phyloP scores from a whole-genome alignment of 2,329 filamentous ascomycete genomes.

The Epichloe sibirici region DNA sequence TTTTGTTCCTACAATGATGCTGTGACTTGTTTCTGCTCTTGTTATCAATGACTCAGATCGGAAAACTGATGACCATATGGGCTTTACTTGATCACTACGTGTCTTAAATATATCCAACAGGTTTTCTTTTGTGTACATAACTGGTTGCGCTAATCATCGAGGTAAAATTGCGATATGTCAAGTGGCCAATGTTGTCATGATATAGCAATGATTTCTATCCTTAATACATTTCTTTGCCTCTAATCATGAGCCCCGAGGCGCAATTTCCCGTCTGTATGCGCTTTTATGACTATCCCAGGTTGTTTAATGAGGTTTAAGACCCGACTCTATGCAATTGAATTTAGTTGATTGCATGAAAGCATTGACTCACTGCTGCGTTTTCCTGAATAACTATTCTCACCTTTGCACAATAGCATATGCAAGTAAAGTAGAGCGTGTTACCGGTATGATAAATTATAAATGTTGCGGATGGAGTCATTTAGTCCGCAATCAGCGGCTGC shows the following conservation, averaged over 20 bases:
- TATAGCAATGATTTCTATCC: background rate
- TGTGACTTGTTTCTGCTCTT: background rate
- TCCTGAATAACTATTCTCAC: background rate
- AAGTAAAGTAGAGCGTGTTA: too few relatives aligned
- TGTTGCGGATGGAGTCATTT: background rate
- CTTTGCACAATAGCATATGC: too few relatives aligned
- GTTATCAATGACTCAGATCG: background rate
- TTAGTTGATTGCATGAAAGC: background rate
- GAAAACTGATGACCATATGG: too few relatives aligned
- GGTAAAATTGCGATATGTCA: too few relatives aligned
- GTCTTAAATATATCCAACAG: too few relatives aligned
- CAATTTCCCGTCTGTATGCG: background rate
- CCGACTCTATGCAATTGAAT: background rate
- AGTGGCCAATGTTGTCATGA: background rate
- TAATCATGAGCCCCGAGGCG: background rate
- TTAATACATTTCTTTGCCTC: background rate
- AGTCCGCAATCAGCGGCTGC: background rate
- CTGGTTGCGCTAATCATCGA: too few relatives aligned
- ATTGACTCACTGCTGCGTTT: background rate
- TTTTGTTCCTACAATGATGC: background rate
- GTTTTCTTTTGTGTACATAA: too few relatives aligned
- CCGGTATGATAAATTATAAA: background rate
- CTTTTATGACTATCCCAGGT: background rate
- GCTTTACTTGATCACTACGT: too few relatives aligned
- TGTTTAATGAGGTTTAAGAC: background rate